Evolutionary conservation across 2,329 filamentous ascomycete genomes (phyloP).

Genomic region (Fusarium circinatum): DNA sequence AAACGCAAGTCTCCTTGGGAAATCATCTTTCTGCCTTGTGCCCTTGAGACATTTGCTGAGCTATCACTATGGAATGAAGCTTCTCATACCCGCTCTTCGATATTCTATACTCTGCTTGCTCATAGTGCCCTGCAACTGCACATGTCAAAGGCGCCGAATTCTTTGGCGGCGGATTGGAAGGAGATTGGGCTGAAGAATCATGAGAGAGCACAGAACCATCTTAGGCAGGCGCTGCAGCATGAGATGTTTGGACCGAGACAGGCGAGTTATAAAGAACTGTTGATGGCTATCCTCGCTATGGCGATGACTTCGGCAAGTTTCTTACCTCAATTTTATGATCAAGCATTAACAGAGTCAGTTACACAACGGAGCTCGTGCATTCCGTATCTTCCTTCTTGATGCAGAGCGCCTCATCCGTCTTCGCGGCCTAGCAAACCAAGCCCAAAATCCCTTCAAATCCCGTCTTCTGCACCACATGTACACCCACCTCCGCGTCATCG

Average conservation of each 20-base stretch:
- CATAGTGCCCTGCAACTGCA: slow-evolving; percentile 56
- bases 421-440: slow-evolving; percentile 47
- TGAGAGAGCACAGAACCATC: slow-evolving; percentile 45
- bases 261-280: slow-evolving; percentile 55
- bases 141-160: slow-evolving; percentile 21
- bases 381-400: slow-evolving; percentile 49
- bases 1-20: slow-evolving; percentile 56
- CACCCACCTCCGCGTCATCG: slow-evolving; percentile 55
- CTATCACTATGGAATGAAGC: slow-evolving; percentile 53
- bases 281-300: slow-evolving; percentile 54
- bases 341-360: slow-evolving; percentile 3
- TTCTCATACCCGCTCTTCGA: slow-evolving; percentile 51
- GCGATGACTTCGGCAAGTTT: slow-evolving; percentile 40
- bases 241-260: slow-evolving; percentile 47
- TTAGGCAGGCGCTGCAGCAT: slow-evolving; percentile 49
- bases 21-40: slow-evolving; percentile 54
- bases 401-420: slow-evolving; percentile 55
- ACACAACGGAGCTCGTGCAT: slow-evolving; percentile 28
- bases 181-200: slow-evolving; percentile 46
- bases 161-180: slow-evolving; percentile 39
- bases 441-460: slow-evolving; percentile 52
- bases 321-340: no score
- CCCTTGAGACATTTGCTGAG: slow-evolving; percentile 54
- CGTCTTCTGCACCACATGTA: slow-evolving; percentile 60
- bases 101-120: slow-evolving; percentile 53